phyloP scores from a whole-genome alignment of 2,329 filamentous ascomycete species.

The Plectosphaerella plurivora region DNA sequence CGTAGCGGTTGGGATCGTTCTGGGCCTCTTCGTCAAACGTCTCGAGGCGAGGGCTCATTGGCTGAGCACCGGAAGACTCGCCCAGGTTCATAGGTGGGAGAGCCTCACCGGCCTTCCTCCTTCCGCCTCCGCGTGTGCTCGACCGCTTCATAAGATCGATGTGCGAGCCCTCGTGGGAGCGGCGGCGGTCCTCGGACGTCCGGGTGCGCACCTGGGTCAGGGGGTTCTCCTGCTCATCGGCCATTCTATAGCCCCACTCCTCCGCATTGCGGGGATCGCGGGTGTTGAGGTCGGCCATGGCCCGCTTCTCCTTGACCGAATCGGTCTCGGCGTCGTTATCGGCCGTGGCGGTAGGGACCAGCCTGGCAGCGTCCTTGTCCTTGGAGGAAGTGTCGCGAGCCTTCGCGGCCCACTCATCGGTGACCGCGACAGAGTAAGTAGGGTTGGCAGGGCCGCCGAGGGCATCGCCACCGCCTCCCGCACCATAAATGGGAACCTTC shows the following conservation, averaged over 20 bases:
- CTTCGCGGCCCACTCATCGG: conserved; percentile 58
- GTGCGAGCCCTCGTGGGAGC: conserved; percentile 32
- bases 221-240: conserved; percentile 26
- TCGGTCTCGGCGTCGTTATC: conserved; percentile 16
- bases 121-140: conserved; percentile 37
- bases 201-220: conserved; percentile 21
- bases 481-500: conserved; percentile 79
- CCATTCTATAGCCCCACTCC: conserved; percentile 29
- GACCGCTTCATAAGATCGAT: conserved; percentile 32
- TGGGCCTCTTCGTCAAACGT: conserved; percentile 40
- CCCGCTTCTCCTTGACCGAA: conserved; percentile 34
- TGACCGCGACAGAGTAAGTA: conserved; percentile 71
- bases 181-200: conserved; percentile 26
- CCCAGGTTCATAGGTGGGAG: conserved; percentile 27
- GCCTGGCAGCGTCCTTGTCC: conserved; percentile 59
- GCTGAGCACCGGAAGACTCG: conserved; percentile 18
- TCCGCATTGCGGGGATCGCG: conserved; percentile 28
- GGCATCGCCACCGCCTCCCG: conserved; percentile 64
- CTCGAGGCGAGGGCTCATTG: conserved; percentile 24
- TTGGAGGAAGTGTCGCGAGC: conserved; percentile 57
- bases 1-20: conserved; percentile 22
- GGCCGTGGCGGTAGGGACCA: conserved; percentile 47
- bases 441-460: conserved; percentile 70
- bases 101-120: conserved; percentile 43
- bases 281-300: conserved; percentile 40